Percentiles rank a stretch among this genome's conserved stretches.
Evolutionary conservation across 805 yeast species (phyloP).

Genomic region (Yamadazyma sp.): DNA sequence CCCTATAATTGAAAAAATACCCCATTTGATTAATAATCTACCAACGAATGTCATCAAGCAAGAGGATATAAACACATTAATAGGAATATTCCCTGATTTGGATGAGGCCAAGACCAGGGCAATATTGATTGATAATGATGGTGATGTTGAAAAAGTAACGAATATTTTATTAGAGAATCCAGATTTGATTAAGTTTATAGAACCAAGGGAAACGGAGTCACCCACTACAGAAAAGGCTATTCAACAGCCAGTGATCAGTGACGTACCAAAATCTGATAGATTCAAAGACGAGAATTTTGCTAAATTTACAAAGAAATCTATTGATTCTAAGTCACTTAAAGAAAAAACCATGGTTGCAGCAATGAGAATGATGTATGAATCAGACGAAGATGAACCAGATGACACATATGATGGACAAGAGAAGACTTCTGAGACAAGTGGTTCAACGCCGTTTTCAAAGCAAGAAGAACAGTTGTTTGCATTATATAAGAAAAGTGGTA

Average conservation of each 20-base stretch:
- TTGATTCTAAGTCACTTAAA: constrained; percentile 27
- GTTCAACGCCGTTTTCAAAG: constrained; percentile 27
- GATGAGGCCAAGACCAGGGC: constrained; percentile 44
- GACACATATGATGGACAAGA: constrained; percentile 60
- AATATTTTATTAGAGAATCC: constrained; percentile 65
- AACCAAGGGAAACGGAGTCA: not conserved
- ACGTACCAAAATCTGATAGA: not conserved
- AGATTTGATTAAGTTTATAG: constrained; percentile 29
- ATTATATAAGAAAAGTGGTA: constrained; percentile 47
- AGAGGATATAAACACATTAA: constrained; percentile 10
- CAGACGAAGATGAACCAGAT: constrained; percentile 84
- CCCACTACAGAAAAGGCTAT: not conserved
- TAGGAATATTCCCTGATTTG: constrained; percentile 60
- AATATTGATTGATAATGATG: constrained; percentile 47
- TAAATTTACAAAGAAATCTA: constrained; percentile 3
- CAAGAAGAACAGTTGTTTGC: constrained; percentile 58
- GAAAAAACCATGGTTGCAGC: constrained; percentile 61
- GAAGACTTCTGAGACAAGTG: not conserved
- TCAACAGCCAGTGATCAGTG: not conserved
- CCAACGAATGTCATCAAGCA: constrained; percentile 8
- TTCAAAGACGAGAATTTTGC: constrained; percentile 4
- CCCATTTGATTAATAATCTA: constrained; percentile 34
- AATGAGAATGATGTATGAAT: constrained; percentile 58
- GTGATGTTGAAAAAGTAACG: constrained; percentile 57
- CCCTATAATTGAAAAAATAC: constrained; percentile 51